Conservation (phyloP, 2,329 filamentous ascomycete genomes). For the Penicillium crustosum region DNA sequence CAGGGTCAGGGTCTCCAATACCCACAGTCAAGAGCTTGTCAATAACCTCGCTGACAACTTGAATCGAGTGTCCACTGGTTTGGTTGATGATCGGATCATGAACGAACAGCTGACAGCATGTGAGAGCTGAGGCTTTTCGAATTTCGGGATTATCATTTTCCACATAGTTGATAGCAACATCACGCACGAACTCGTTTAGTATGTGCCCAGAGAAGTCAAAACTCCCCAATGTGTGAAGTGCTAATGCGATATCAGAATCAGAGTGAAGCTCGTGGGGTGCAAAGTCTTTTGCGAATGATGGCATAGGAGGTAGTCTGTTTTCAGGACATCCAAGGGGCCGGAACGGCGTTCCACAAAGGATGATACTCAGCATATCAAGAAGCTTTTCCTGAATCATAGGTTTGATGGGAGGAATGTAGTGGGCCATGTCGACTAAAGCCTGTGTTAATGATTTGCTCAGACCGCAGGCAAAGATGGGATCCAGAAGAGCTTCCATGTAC, state of each 20-base stretch:
- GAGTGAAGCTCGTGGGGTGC: constrained; percentile 78
- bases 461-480: constrained; percentile 95
- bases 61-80: constrained; percentile 92
- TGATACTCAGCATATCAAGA: constrained; percentile 90
- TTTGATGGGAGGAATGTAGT: constrained; percentile 95
- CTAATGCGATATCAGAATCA: constrained; percentile 86
- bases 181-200: constrained; percentile 95
- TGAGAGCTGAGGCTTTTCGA: constrained; percentile 88
- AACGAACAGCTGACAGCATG: constrained; percentile 96
- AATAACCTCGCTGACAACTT: constrained; percentile 96
- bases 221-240: constrained; percentile 91
- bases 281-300: constrained; percentile 83
- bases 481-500: constrained; percentile 92
- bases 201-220: constrained; percentile 92
- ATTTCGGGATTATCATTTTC: constrained; percentile 94
- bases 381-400: constrained; percentile 89
- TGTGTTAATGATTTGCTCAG: constrained; percentile 91
- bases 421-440: constrained; percentile 96
- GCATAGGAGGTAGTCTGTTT: constrained; percentile 76
- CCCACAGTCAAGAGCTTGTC: constrained; percentile 94
- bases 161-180: constrained; percentile 97
- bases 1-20: constrained; percentile 85
- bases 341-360: constrained; percentile 89
- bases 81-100: constrained; percentile 97
- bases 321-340: constrained; percentile 88